These are phyloP conservation scores for Primulina tabacum DNA, from an alignment of 257 asterid genomes.

Conservation along the genomic window DNA sequence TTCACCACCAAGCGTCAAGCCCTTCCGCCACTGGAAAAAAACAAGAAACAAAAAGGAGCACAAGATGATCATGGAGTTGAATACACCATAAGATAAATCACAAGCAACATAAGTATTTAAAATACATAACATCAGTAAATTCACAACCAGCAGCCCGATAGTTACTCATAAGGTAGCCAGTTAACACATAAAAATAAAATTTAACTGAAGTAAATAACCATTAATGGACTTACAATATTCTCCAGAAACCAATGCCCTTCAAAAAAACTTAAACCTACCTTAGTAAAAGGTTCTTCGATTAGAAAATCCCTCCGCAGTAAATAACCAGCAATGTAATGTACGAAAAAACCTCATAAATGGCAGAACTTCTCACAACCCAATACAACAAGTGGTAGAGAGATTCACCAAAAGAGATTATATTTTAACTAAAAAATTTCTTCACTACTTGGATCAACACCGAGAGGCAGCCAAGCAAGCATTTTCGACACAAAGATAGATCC, in stretches of 20 bases:
- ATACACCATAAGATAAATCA: slow-evolving; percentile 9
- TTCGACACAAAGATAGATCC: background rate
- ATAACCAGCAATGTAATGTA: background rate
- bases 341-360: no score
- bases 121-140: slow-evolving; percentile 12
- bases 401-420: no score
- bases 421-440: no score
- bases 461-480: no score
- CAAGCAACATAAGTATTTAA: slow-evolving; percentile 18
- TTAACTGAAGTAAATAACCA: background rate
- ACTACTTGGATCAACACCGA: no score
- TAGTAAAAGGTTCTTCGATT: background rate
- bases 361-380: no score
- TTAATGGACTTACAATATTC: background rate
- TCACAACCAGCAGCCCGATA: slow-evolving; percentile 9
- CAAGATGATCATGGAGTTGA: slow-evolving; percentile 7
- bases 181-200: background rate
- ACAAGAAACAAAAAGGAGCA: slow-evolving; percentile 18
- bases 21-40: slow-evolving; percentile 86
- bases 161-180: background rate
- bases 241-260: slow-evolving; percentile 14
- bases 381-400: no score
- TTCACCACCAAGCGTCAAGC: slow-evolving; percentile 87
- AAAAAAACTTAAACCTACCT: slow-evolving; percentile 11
- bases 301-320: slow-evolving; percentile 5